Evolutionary conservation across 768 basidiomycete genomes (phyloP), one percentile per base, ranked within the genome.

Genomic region (Mrakia gelida): DNA sequence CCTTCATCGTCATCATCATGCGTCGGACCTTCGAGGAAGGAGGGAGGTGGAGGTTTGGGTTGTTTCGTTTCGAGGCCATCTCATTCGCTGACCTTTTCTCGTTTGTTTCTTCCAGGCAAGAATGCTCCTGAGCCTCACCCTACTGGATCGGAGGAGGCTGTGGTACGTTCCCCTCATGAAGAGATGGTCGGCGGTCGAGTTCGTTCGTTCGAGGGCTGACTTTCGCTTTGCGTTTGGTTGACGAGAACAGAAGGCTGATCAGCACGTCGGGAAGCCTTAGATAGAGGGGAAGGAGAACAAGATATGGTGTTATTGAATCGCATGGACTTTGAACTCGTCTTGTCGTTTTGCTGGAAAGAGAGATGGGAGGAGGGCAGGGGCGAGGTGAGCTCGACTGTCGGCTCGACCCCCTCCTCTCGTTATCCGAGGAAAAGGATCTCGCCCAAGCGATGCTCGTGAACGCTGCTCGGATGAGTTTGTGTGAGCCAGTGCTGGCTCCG

Each of bases 201-300:
- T 52, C 49, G 70, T 38, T 38, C 38, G 38, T 38, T n/a, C n/a
- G 21, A 9, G 38, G 11, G 26, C 73, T 62, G 23, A 62, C 26
- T 54, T 73, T 62, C 43, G 32, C 21, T 41, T 32, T 43, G 18
- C 7, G 54, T 49, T 52, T 72, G 10, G 65, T 71, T 34, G 30
- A 41, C 34, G 11, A 38, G 41, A 61, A 38, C 62, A 75, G 74
- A 75, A 75, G 74, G 74, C 74, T 62, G 74, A 75, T 62, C 74
- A 62, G 18, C 41, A 43, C 23, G 74, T 49, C 41, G 34, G 34
- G 34, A 75, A 75, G 74, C 74, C 41, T 43, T 67, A n/a, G 59
- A 59, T 59, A 0, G 54, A 34, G 23, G 34, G 7, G 2, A 34
- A 5, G 30, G 63, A 65, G 16, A 32, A 30, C 5, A 28, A 2